Base-by-base conservation (phyloP, 169 alveolate genomes). In the Cystoisospora suis region DNA sequence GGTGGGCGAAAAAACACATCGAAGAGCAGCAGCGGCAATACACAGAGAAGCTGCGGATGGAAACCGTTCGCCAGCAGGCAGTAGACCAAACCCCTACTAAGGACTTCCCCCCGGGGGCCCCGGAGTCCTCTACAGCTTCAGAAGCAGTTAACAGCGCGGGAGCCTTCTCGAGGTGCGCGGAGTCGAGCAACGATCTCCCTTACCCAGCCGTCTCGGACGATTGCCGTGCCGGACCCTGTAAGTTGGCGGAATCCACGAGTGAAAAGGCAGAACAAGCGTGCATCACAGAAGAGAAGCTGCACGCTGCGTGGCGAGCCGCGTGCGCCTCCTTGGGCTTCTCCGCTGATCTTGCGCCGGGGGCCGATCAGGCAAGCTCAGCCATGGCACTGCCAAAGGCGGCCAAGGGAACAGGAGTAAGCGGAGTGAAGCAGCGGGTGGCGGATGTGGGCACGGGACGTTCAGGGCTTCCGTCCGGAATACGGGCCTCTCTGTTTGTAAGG, bases 1-100 rank as follows among this genome's bases (percentile, higher is more conserved):
- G 75, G 4, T 85, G 90, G 90, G 29, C 23, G 53, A 45, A 69
- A 4, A 42, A 40, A 32, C 17, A 29, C 80, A 32, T 85, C 23
- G 56, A 61, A 45, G 38, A 32, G 90, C 90, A 85, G 69, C 81
- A 85, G 45, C 42, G 32, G 49, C 90, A 85, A 65, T 61, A 32
- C 49, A 27, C 12, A 5, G 79, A 29, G 56, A 47, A 56, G 32
- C 44, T 72, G 79, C 79, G n/a, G 65, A 23, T 23, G 23, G 29
- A 53, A 12, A 53, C 12, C 34, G 79, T 69, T 32, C 80, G 20
- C 3, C 40, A 23, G 80, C 80, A 69, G 34, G 80, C 27, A 69
- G 34, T n/a, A 40, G n/a, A n/a, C n/a, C n/a, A n/a, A n/a, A n/a
- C n/a, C n/a, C n/a, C n/a, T n/a, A n/a, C n/a, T n/a, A n/a, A n/a